These are phyloP conservation scores for Carex myosuroides DNA, from an alignment of 176 grass and related monocot genomes.

Conservation along the genomic window DNA sequence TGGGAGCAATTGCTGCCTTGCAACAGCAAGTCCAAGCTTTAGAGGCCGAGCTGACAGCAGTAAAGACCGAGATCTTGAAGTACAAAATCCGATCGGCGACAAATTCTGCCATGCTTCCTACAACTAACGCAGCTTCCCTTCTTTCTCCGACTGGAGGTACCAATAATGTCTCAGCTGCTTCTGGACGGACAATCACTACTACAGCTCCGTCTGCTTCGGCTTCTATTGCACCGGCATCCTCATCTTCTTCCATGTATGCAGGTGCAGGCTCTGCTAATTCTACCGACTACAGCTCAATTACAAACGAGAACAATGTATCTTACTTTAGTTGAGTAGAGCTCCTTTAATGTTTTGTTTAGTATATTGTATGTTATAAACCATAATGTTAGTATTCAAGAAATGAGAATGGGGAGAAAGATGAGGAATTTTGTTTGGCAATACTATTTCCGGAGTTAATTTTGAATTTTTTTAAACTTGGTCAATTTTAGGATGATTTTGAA, in stretches of 20 bases:
- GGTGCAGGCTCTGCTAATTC: conserved; percentile 51
- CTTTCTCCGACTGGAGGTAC: conserved; percentile 25
- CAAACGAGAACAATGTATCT: conserved; percentile 64
- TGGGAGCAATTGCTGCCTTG: conserved; percentile 73
- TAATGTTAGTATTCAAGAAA: conserved; percentile 8
- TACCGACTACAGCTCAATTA: conserved; percentile 85
- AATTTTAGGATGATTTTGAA: background rate
- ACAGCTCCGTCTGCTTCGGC: background rate
- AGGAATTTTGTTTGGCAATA: conserved; percentile 1
- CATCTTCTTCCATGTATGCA: conserved; percentile 65
- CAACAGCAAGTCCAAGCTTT: conserved; percentile 86
- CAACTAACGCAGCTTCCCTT: conserved; percentile 43
- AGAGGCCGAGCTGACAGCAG: conserved; percentile 60
- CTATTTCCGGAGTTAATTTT: background rate
- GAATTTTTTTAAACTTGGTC: background rate
- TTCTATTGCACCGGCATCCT: conserved; percentile 40
- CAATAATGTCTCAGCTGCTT: background rate
- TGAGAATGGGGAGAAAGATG: background rate
- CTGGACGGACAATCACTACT: background rate
- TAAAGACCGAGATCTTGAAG: conserved; percentile 57
- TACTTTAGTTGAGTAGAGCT: conserved; percentile 50
- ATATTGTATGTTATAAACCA: conserved; percentile 25
- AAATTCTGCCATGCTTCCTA: conserved; percentile 29
- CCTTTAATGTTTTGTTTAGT: background rate
- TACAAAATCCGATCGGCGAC: conserved; percentile 41